Evolutionary conservation across 305 asterid species (phyloP).

Genomic region (Andrographis paniculata): DNA sequence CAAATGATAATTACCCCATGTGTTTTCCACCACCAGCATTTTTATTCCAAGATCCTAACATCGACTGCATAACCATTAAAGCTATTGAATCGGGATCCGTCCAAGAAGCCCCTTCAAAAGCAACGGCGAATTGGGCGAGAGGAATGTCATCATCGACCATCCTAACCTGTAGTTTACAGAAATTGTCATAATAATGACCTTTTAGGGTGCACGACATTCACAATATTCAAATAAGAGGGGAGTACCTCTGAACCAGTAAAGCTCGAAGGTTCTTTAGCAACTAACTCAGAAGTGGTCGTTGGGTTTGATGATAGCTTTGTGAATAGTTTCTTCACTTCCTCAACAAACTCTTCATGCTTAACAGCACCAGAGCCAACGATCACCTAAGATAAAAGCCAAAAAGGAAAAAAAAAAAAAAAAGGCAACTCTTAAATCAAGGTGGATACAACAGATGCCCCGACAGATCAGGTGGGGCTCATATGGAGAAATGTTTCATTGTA

Average conservation of each 20-base stretch:
- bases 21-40: slow-evolving; percentile 80
- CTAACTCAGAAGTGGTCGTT: slow-evolving; percentile 42
- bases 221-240: slow-evolving; percentile 33
- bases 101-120: slow-evolving; percentile 73
- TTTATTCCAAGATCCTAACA: slow-evolving; percentile 82
- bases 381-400: slow-evolving; percentile 32
- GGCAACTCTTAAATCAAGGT: too few relatives aligned
- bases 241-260: slow-evolving; percentile 77
- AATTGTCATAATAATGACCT: slow-evolving; percentile 26
- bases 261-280: slow-evolving; percentile 45
- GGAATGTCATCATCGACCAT: slow-evolving; percentile 67
- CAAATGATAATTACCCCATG: slow-evolving; percentile 54
- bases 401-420: slow-evolving; percentile 2
- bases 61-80: slow-evolving; percentile 61
- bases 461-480: slow-evolving; percentile 10
- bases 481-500: not conserved
- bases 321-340: slow-evolving; percentile 41
- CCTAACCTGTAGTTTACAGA: slow-evolving; percentile 46
- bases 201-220: slow-evolving; percentile 40
- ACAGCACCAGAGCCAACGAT: slow-evolving; percentile 63
- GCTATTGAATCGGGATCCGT: slow-evolving; percentile 64
- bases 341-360: slow-evolving; percentile 64
- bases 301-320: slow-evolving; percentile 43
- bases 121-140: slow-evolving; percentile 58
- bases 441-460: too few relatives aligned